phyloP scores from a whole-genome alignment of 2,329 filamentous ascomycete genomes.

The Madurella mycetomatis region DNA sequence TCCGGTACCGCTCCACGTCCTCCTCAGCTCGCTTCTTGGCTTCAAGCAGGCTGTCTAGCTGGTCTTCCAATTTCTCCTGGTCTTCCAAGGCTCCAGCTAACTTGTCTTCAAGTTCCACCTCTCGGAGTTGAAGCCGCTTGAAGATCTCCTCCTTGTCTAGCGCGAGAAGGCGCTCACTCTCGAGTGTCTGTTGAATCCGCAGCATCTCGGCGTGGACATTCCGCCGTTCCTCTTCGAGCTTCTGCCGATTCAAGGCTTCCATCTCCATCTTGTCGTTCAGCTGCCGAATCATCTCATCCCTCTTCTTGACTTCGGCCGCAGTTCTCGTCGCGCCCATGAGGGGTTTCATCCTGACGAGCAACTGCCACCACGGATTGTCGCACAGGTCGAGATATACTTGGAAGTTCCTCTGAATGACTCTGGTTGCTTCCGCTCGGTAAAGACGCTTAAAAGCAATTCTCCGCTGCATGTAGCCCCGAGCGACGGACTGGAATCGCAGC shows the following conservation, averaged over 20 bases:
- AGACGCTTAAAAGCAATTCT: slow-evolving; percentile 87
- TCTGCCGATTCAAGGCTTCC: slow-evolving; percentile 69
- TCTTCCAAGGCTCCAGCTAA: slow-evolving; percentile 87
- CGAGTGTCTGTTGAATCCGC: slow-evolving; percentile 86
- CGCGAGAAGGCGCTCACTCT: slow-evolving; percentile 91
- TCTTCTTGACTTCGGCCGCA: slow-evolving; percentile 87
- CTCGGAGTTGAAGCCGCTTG: slow-evolving; percentile 87
- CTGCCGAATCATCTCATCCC: slow-evolving; percentile 87
- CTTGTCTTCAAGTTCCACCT: slow-evolving; percentile 88
- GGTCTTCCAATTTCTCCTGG: slow-evolving; percentile 88
- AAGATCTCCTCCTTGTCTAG: slow-evolving; percentile 99
- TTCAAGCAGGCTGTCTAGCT: slow-evolving; percentile 81
- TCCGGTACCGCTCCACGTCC: slow-evolving; percentile 71
- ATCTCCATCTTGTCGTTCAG: slow-evolving; percentile 78
- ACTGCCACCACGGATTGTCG: slow-evolving; percentile 94
- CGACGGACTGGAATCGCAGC: slow-evolving; percentile 85
- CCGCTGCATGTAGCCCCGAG: slow-evolving; percentile 83
- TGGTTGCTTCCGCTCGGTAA: slow-evolving; percentile 89
- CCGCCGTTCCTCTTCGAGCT: slow-evolving; percentile 84
- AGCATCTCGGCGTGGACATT: slow-evolving; percentile 83
- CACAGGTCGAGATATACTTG: slow-evolving; percentile 85
- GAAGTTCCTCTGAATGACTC: slow-evolving; percentile 93
- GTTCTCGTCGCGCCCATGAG: slow-evolving; percentile 88
- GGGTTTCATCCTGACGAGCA: slow-evolving; percentile 93
- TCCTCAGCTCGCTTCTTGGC: slow-evolving; percentile 87